These are phyloP conservation scores for Draba incana DNA, from an alignment of 345 rosid species.

Conservation along the genomic window DNA sequence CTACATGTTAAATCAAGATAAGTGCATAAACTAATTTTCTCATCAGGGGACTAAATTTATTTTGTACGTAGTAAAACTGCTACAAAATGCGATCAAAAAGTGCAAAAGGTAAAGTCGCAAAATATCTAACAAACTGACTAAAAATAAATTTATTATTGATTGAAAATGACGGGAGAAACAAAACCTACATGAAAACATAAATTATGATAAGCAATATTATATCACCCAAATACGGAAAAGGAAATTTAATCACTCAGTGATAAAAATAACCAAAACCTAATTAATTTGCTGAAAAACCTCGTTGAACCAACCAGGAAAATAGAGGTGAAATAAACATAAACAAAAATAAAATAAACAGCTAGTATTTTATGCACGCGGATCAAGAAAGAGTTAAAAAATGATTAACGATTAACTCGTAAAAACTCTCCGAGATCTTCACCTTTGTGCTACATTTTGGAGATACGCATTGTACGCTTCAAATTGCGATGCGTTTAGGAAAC, in stretches of 20 bases:
- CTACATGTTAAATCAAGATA: no score
- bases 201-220: conserved; percentile 22
- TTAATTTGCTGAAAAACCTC: conserved; percentile 34
- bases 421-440: conserved; percentile 34
- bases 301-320: conserved; percentile 35
- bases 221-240: conserved; percentile 15
- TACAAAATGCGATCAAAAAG: not conserved
- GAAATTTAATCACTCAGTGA: conserved; percentile 20
- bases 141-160: not conserved
- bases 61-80: no score
- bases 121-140: conserved; percentile 1
- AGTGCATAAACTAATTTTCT: no score
- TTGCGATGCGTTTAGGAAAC: conserved; percentile 61
- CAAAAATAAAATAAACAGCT: conserved; percentile 10
- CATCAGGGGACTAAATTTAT: no score
- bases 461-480: conserved; percentile 52
- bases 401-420: conserved; percentile 31
- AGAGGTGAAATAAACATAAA: not conserved
- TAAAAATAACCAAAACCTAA: conserved; percentile 10
- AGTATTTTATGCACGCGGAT: conserved; percentile 27
- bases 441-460: conserved; percentile 48
- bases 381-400: conserved; percentile 23
- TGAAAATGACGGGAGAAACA: not conserved
- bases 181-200: conserved; percentile 26
- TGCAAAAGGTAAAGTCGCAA: not conserved